A percentile compares a stretch with the other conserved stretches of the same genome.
These are phyloP conservation scores for Globisporangium camurandrum DNA, from an alignment of 352 stramenopile genomes.

Conservation along the genomic window DNA sequence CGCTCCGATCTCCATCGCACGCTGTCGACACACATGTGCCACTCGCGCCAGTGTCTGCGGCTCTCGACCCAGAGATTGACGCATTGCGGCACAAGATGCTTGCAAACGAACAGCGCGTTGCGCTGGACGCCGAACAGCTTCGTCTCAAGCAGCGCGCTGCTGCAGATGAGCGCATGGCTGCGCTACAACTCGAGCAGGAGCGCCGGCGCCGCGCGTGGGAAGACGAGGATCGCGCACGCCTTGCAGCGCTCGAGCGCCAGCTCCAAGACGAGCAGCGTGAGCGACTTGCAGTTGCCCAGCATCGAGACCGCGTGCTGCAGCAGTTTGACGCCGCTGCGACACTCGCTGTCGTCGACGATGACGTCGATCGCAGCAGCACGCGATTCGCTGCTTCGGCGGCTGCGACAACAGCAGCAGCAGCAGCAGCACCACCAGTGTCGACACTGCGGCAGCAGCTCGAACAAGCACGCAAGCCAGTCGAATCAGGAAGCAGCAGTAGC, in stretches of 20 bases:
- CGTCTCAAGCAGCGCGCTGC: conserved; percentile 33
- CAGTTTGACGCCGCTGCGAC: conserved; percentile 13
- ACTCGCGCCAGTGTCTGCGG: not conserved
- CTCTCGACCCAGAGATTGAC: conserved; percentile 30
- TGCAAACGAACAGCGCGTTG: conserved; percentile 32
- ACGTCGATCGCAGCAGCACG: not conserved
- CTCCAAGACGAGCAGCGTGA: conserved; percentile 34
- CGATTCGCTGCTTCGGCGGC: not conserved
- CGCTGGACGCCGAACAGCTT: conserved; percentile 33
- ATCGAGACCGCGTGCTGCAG: conserved; percentile 27
- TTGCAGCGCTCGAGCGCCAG: conserved; percentile 40
- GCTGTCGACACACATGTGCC: not conserved
- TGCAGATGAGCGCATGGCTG: conserved; percentile 49
- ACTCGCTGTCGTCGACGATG: not conserved
- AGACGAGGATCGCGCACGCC: conserved; percentile 38
- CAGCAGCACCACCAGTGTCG: not conserved
- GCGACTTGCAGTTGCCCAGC: conserved; percentile 20
- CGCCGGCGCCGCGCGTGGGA: conserved; percentile 60
- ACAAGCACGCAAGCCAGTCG: too few species aligned
- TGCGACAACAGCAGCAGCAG: not conserved
- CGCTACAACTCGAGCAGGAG: conserved; percentile 57
- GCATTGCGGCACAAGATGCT: conserved; percentile 28
- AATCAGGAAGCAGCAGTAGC: not conserved
- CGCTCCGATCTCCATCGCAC: not conserved
- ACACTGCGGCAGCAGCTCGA: conserved; percentile 4